phyloP scores from a whole-genome alignment of 2,329 filamentous ascomycete genomes.

The Aspergillus nomiae region DNA sequence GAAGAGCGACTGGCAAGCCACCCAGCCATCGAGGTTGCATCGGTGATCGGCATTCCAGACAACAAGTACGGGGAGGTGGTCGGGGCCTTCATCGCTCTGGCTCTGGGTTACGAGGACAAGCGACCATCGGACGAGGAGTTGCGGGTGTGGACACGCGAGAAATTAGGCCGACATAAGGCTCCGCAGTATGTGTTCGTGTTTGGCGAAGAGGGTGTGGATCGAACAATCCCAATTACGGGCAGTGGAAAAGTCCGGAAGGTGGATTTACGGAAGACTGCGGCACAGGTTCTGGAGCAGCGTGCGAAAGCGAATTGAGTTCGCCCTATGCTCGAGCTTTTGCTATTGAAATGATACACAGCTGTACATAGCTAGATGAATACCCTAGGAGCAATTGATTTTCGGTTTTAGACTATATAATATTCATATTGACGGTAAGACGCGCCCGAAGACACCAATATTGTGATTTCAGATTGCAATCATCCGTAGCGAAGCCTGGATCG shows the following conservation, averaged over 20 bases:
- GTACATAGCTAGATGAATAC: constrained; percentile 9
- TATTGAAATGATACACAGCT: constrained; percentile 6
- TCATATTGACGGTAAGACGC: not conserved
- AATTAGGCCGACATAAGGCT: constrained; percentile 67
- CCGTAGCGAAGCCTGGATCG: not conserved
- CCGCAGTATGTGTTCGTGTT: constrained; percentile 77
- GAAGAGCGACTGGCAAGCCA: constrained; percentile 72
- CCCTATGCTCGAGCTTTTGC: not conserved
- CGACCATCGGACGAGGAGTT: constrained; percentile 57
- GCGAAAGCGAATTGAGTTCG: not conserved
- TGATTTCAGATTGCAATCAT: not conserved
- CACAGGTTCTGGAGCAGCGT: constrained; percentile 43
- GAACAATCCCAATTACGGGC: constrained; percentile 65
- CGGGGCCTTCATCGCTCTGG: constrained; percentile 58
- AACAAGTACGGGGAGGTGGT: constrained; percentile 74
- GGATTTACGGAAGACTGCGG: constrained; percentile 53
- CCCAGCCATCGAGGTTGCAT: constrained; percentile 62
- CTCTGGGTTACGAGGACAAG: constrained; percentile 25
- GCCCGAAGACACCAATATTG: not conserved
- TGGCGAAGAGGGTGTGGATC: constrained; percentile 59
- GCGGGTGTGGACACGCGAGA: constrained; percentile 63
- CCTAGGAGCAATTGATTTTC: not conserved
- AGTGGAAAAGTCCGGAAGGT: constrained; percentile 71
- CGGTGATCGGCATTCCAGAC: constrained; percentile 70
- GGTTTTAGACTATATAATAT: not conserved